Evolutionary conservation across 495 filamentous ascomycete species (phyloP).

Genomic region (Hypoxylon fragiforme): DNA sequence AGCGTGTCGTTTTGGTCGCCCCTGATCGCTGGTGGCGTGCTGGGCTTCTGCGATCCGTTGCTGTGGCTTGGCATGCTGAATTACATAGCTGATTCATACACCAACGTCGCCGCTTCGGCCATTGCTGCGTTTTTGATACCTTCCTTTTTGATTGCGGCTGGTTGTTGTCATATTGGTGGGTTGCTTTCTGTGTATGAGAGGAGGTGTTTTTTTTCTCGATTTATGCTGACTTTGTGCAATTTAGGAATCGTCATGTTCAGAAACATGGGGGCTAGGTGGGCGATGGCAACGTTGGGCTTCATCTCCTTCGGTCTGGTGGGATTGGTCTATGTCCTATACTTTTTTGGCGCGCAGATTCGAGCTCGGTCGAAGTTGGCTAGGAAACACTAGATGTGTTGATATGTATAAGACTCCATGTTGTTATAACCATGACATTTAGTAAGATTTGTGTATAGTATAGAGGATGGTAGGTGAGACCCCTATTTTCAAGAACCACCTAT

Average conservation of each 20-base stretch:
- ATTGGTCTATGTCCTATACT: conserved; percentile 44
- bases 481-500: no score
- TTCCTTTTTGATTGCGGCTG: conserved; percentile 42
- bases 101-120: conserved; percentile 43
- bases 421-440: conserved; percentile 1
- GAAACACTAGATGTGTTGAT: conserved; percentile 24
- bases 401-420: background rate
- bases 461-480: no score
- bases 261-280: conserved; percentile 42
- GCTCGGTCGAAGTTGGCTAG: conserved; percentile 26
- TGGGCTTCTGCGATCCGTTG: conserved; percentile 44
- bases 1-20: conserved; percentile 44
- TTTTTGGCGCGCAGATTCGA: conserved; percentile 40
- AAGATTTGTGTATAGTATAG: background rate
- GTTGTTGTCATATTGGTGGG: conserved; percentile 40
- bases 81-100: conserved; percentile 46
- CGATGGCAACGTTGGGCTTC: conserved; percentile 43
- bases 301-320: conserved; percentile 42
- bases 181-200: background rate
- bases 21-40: conserved; percentile 38
- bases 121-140: conserved; percentile 48
- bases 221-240: conserved; percentile 11
- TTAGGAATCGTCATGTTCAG: conserved; percentile 44
- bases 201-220: background rate
- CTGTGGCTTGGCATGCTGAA: conserved; percentile 46